Evolutionary conservation across 768 basidiomycete genomes (phyloP).

Genomic region (Kwoniella sp.): DNA sequence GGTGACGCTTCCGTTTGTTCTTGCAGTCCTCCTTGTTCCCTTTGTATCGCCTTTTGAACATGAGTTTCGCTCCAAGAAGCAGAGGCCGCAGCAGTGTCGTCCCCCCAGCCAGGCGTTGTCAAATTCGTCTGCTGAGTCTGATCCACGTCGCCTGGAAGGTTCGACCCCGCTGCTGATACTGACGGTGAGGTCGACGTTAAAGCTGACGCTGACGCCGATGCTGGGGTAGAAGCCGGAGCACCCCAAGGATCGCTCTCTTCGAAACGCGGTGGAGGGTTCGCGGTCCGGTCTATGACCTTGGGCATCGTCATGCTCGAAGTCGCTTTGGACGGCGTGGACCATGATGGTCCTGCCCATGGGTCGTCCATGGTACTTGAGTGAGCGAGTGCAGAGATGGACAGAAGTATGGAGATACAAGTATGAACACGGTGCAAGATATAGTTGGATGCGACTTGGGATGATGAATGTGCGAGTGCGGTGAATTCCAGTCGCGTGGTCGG

Average conservation of each 20-base stretch:
- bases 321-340: conserved; percentile 35
- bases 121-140: not conserved
- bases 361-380: conserved; percentile 29
- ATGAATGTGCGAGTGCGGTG: too few species aligned
- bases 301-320: conserved; percentile 15
- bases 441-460: too few species aligned
- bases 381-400: not conserved
- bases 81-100: not conserved
- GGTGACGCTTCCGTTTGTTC: not conserved
- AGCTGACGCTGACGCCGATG: not conserved
- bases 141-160: not conserved
- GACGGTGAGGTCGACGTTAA: not conserved
- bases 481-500: too few species aligned
- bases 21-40: not conserved
- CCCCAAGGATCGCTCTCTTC: conserved; percentile 47
- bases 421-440: too few species aligned
- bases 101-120: not conserved
- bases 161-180: too few species aligned
- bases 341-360: conserved; percentile 47
- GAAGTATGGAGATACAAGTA: not conserved
- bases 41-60: not conserved
- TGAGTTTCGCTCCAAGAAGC: not conserved
- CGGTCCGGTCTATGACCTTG: not conserved
- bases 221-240: conserved; percentile 11
- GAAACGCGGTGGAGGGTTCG: conserved; percentile 22